Evolutionary conservation across 1,139 yeast genomes (phyloP).

Genomic region (Zygosaccharomyces pseudobailii): DNA sequence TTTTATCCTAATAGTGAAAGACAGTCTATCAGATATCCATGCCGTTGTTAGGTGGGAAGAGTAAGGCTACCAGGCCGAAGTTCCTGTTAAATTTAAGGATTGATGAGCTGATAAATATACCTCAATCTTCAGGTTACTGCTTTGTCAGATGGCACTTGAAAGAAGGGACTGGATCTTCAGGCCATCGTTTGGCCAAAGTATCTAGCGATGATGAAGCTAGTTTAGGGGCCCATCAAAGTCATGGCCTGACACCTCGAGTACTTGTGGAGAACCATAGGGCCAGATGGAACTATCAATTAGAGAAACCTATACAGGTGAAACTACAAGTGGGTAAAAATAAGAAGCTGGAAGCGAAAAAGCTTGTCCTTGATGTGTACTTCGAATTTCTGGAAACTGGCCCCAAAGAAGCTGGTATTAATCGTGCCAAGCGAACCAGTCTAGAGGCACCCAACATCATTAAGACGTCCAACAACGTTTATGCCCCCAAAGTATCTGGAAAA

Average conservation of each 20-base stretch:
- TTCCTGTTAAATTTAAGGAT: slow-evolving; percentile 59
- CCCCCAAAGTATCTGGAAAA: slow-evolving; percentile 33
- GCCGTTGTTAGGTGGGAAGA: slow-evolving; percentile 17
- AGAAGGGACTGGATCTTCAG: slow-evolving; percentile 37
- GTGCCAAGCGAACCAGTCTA: slow-evolving; percentile 5
- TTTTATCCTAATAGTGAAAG: neutral
- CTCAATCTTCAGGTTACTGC: slow-evolving; percentile 69
- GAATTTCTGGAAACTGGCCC: slow-evolving; percentile 23
- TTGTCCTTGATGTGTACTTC: slow-evolving; percentile 37
- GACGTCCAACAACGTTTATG: slow-evolving; percentile 13
- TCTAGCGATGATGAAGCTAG: slow-evolving; percentile 10
- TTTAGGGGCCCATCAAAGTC: slow-evolving; percentile 19
- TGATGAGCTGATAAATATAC: slow-evolving; percentile 72
- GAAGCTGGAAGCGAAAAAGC: slow-evolving; percentile 35
- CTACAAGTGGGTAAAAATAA: slow-evolving; percentile 39
- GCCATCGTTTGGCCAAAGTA: slow-evolving; percentile 9
- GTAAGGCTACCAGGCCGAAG: slow-evolving; percentile 37
- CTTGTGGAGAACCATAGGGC: slow-evolving; percentile 47
- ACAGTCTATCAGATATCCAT: slow-evolving; percentile 1
- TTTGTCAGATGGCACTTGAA: slow-evolving; percentile 55
- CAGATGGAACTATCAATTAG: slow-evolving; percentile 42
- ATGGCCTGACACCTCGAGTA: slow-evolving; percentile 34
- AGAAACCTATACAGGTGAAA: slow-evolving; percentile 37
- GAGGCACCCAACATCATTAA: slow-evolving; percentile 4
- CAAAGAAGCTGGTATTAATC: slow-evolving; percentile 4